Evolutionary conservation across 495 filamentous ascomycete species (phyloP), one percentile per base, ranked within the genome.

Genomic region (Peziza echinospora): DNA sequence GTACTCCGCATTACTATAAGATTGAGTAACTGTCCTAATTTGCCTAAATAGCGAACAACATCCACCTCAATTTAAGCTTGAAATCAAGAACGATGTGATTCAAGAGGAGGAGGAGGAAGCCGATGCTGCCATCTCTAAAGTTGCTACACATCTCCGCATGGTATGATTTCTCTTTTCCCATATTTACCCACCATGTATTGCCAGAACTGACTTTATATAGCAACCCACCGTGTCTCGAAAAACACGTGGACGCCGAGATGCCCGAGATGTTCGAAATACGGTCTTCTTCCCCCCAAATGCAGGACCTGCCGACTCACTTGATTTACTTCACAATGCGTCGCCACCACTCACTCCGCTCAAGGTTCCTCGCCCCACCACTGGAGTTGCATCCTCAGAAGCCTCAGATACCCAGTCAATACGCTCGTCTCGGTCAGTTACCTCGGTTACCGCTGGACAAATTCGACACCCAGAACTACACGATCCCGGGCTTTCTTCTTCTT

Each of bases 391-490:
- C 8, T 68, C 70, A 49, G 62, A 67, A 0, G 71, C 78, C 43
- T 93, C 85, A 3, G 91, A 96, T 58, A 91, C 84, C 7, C 84
- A 82, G 30, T 96, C 89, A 13, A 77, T 94, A 47, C 77, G 84
- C 41, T 99, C 91, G 13, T 79, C 79, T 5, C 80, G 82, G 43
- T 93, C 87, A 2, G 60, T 82, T 25, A 78, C 75, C 34, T 80
- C 75, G 46, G 64, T 70, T 21, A 54, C 64, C 16, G 70, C 67
- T 26, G 56, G 73, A 24, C 58, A 68, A 10, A 65, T 76, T 9
- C 74, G 73, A 50, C 91, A 99, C 58, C 79, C 84, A 0, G 84
- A 96, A 11, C 71, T 94, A 60, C 71, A 77, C 46, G 71, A 76
- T 37, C 71, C 78, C 9, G 91, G 91, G 6, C 63, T 99, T 30